Evolutionary conservation across 371 early-diverging fungal genomes (phyloP).

Genomic region (Lichtheimia hyalospora): DNA sequence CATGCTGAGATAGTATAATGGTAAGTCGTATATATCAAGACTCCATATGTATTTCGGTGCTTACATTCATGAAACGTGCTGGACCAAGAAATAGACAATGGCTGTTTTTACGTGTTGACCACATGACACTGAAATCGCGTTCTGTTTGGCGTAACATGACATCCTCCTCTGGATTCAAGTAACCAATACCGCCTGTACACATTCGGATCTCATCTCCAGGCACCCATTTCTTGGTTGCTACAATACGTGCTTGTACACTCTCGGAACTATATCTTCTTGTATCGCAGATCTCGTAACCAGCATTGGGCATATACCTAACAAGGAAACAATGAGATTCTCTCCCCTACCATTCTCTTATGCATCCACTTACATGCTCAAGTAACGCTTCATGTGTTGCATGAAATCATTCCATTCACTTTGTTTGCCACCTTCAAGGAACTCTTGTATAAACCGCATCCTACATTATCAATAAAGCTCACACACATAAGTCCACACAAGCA

Average conservation of each 20-base stretch:
- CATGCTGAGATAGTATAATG: neutral
- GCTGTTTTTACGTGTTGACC: slow-evolving; percentile 65
- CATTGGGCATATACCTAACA: slow-evolving; percentile 78
- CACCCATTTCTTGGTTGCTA: slow-evolving; percentile 75
- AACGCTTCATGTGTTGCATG: slow-evolving; percentile 46
- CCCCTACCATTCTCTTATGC: neutral
- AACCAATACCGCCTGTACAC: slow-evolving; percentile 78
- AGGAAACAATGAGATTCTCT: slow-evolving; percentile 8
- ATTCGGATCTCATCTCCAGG: slow-evolving; percentile 72
- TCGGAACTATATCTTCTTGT: slow-evolving; percentile 72
- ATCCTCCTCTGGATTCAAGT: slow-evolving; percentile 70
- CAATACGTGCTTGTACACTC: slow-evolving; percentile 78
- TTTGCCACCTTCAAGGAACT: neutral
- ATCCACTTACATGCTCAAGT: slow-evolving; percentile 51
- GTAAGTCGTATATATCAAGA: neutral
- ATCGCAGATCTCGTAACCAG: slow-evolving; percentile 81
- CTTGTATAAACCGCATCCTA: neutral
- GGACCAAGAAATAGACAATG: slow-evolving; percentile 90
- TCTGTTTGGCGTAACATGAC: slow-evolving; percentile 58
- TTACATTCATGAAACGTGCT: slow-evolving; percentile 87
- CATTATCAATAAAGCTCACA: neutral
- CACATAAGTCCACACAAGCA: neutral
- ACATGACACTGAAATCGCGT: slow-evolving; percentile 89
- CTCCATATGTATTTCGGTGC: neutral
- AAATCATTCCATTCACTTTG: slow-evolving; percentile 33